Evolutionary conservation across 1,284 basidiomycete genomes (phyloP).

Genomic region (Porogramme epimiltina): DNA sequence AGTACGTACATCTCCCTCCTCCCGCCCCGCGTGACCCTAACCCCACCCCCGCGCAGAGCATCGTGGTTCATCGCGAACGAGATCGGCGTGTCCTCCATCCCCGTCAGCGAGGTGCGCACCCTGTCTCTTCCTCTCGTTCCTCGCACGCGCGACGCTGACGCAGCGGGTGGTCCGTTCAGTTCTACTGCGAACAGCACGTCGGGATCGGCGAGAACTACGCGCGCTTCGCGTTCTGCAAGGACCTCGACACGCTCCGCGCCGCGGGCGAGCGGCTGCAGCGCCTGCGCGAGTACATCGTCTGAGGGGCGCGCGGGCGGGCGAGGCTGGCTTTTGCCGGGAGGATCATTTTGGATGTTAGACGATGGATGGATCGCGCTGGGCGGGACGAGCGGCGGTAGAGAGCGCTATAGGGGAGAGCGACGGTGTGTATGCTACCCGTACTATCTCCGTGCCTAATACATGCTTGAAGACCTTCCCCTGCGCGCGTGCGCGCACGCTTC

Average conservation of each 20-base stretch:
- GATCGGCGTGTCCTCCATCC: conserved; percentile 88
- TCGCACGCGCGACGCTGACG: too few relatives aligned
- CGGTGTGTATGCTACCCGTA: too few relatives aligned
- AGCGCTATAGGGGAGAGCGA: too few relatives aligned
- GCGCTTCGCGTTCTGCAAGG: conserved; percentile 93
- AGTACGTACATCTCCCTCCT: conserved; percentile 41
- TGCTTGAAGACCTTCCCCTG: too few relatives aligned
- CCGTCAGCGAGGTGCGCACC: conserved; percentile 79
- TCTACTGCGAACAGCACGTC: conserved; percentile 86
- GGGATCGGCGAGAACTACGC: conserved; percentile 83
- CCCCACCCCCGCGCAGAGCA: conserved; percentile 45
- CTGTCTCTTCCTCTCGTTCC: not conserved
- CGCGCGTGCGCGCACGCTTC: too few relatives aligned
- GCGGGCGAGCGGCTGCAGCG: conserved; percentile 76
- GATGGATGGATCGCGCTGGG: too few relatives aligned
- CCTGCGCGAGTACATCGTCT: conserved; percentile 13
- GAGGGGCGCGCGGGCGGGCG: too few relatives aligned
- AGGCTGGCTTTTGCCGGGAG: too few relatives aligned
- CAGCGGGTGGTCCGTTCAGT: conserved; percentile 62
- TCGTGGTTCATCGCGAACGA: conserved; percentile 91
- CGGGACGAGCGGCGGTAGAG: too few relatives aligned
- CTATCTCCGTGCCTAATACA: too few relatives aligned
- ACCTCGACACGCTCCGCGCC: conserved; percentile 74
- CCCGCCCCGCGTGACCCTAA: not conserved
- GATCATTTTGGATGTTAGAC: too few relatives aligned